Evolutionary conservation across 139 green algal genomes (phyloP), one percentile per base, ranked within the genome.

Genomic region (Micractinium conductrix): DNA sequence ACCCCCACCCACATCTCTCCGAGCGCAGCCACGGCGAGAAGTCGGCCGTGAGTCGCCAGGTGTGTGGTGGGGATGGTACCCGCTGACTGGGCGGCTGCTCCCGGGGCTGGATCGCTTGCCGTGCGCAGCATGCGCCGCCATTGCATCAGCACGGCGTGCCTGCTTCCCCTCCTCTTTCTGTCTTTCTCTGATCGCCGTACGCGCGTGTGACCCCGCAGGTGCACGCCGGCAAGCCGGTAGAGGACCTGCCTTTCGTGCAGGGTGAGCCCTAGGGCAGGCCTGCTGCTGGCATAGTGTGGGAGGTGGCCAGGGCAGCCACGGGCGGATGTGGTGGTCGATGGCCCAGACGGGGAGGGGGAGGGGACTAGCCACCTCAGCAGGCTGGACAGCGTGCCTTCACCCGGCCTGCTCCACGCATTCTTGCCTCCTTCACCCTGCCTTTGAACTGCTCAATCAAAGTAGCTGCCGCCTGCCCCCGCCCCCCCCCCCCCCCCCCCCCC

Each of bases 231-330:
- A 33, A 63, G 42, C 1, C 43, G 9, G n/a, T 79, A 16, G 72
- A 79, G 44, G 44, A 79, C 7, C 43, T 79, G 43, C 72, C 72
- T 26, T 79, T 79, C 43, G 30, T 63, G 38, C 72, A 79, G 72
- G 72, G 44, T 40, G 19, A 74, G 68, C 35, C 9, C 30, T 37
- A 17, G 43, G 26, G 35, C 70, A 17, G 16, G 70, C 21, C 68
- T n/a, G 37, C 38, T 8, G 1, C n/a, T n/a, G n/a, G n/a, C n/a
- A n/a, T n/a, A n/a, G n/a, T n/a, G n/a, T n/a, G n/a, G n/a, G n/a
- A n/a, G n/a, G n/a, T n/a, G n/a, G n/a, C n/a, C n/a, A n/a, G n/a
- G n/a, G n/a, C n/a, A n/a, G n/a, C n/a, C n/a, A n/a, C n/a, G n/a
- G n/a, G n/a, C n/a, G n/a, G n/a, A n/a, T n/a, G n/a, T n/a, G n/a